These are phyloP conservation scores for Penicillium sp. DNA, from an alignment of 2,329 filamentous ascomycete genomes.

Conservation along the genomic window DNA sequence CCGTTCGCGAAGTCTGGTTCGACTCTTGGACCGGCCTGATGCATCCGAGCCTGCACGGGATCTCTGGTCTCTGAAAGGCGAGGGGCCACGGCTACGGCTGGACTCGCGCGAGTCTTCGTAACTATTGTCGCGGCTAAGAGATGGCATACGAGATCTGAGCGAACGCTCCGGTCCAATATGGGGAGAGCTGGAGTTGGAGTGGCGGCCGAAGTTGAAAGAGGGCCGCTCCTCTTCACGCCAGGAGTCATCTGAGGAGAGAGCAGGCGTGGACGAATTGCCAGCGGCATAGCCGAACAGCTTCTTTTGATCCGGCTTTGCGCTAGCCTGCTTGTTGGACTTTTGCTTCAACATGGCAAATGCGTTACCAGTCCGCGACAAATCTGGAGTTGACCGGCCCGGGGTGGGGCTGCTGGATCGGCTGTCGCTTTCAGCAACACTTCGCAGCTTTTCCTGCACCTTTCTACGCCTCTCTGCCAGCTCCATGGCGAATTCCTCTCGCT, in stretches of 20 bases:
- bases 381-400: conserved; percentile 35
- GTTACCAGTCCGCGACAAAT: conserved; percentile 37
- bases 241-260: conserved; percentile 34
- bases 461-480: conserved; percentile 49
- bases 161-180: conserved; percentile 33
- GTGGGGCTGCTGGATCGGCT: conserved; percentile 46
- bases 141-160: conserved; percentile 28
- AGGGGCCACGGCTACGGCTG: conserved; percentile 35
- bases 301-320: conserved; percentile 35
- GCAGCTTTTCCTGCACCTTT: conserved; percentile 50
- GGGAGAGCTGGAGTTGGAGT: conserved; percentile 41
- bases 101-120: conserved; percentile 38
- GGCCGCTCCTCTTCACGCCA: conserved; percentile 40
- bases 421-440: conserved; percentile 42
- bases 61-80: conserved; percentile 43
- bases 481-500: conserved; percentile 49
- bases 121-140: conserved; percentile 30
- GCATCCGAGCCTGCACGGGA: conserved; percentile 57
- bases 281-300: conserved; percentile 43
- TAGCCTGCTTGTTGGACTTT: conserved; percentile 38
- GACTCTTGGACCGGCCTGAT: conserved; percentile 55
- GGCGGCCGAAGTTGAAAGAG: conserved; percentile 30
- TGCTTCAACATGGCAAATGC: conserved; percentile 47
- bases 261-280: conserved; percentile 38
- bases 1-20: conserved; percentile 51